phyloP scores from a whole-genome alignment of 2,329 filamentous ascomycete species.

The Davidsoniella neocaledoniae region DNA sequence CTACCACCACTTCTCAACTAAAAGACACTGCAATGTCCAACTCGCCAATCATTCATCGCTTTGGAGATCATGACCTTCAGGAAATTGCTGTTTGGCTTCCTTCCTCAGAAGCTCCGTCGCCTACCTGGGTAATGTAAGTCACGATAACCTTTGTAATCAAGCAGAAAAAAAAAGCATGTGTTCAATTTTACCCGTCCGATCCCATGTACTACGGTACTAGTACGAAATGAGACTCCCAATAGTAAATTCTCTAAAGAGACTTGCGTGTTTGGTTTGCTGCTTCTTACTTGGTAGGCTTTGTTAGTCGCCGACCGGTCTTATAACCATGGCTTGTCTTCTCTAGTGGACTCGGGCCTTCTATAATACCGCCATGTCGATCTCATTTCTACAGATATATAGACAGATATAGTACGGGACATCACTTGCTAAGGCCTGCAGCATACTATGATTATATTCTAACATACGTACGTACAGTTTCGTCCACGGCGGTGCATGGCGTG shows the following conservation, averaged over 20 bases:
- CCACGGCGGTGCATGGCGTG: slow-evolving; percentile 18
- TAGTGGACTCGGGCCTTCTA: too few relatives aligned
- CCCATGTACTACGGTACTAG: too few relatives aligned
- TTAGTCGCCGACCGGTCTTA: background rate
- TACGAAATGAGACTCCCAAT: too few relatives aligned
- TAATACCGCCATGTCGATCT: too few relatives aligned
- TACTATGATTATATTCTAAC: too few relatives aligned
- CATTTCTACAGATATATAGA: too few relatives aligned
- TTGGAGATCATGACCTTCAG: slow-evolving; percentile 5
- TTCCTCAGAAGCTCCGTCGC: background rate
- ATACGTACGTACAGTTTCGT: slow-evolving; percentile 12
- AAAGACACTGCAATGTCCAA: too few relatives aligned
- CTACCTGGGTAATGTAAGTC: slow-evolving; percentile 1
- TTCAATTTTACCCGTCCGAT: too few relatives aligned
- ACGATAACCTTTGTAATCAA: background rate
- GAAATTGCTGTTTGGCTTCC: slow-evolving; percentile 5
- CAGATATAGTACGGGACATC: background rate
- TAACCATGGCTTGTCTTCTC: background rate
- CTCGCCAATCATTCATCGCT: background rate
- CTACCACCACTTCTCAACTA: too few relatives aligned
- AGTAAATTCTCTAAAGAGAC: too few relatives aligned
- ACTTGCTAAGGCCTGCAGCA: background rate
- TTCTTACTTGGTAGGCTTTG: background rate
- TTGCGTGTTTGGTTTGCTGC: background rate
- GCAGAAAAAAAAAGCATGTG: too few relatives aligned